Evolutionary conservation across 345 rosid species (phyloP).

Genomic region (Gossypium turneri): DNA sequence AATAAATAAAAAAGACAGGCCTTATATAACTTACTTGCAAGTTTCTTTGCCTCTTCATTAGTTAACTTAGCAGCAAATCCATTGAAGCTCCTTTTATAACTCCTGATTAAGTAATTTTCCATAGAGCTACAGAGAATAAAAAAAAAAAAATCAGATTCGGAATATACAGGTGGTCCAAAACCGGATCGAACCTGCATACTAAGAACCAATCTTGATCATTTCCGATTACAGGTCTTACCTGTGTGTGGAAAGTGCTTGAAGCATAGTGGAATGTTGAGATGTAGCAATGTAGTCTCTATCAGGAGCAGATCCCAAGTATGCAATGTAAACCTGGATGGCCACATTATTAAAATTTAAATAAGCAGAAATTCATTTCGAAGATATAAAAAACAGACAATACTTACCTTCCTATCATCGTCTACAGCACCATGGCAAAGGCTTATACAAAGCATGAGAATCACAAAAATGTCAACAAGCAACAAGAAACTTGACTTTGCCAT

Average conservation of each 20-base stretch:
- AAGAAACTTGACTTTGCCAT: background rate
- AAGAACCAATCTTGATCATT: too few species aligned
- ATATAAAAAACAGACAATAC: too few species aligned
- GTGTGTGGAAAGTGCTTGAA: constrained; percentile 24
- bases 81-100: constrained; percentile 57
- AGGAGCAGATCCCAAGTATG: constrained; percentile 45
- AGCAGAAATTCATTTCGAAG: background rate
- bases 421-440: background rate
- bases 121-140: constrained; percentile 16
- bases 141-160: background rate
- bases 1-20: background rate
- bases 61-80: constrained; percentile 53
- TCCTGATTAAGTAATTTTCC: constrained; percentile 34
- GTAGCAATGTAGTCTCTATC: constrained; percentile 19
- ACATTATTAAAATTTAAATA: too few species aligned
- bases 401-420: constrained; percentile 6
- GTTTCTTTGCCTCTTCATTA: constrained; percentile 33
- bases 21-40: constrained; percentile 27
- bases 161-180: too few species aligned
- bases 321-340: constrained; percentile 31
- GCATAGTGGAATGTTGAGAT: constrained; percentile 31
- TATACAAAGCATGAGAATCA: background rate
- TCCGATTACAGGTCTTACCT: constrained; percentile 14
- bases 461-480: too few species aligned
- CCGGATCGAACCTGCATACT: too few species aligned